Conservation (phyloP, 2,329 filamentous ascomycete species). For the Phialocephala subalpina region DNA sequence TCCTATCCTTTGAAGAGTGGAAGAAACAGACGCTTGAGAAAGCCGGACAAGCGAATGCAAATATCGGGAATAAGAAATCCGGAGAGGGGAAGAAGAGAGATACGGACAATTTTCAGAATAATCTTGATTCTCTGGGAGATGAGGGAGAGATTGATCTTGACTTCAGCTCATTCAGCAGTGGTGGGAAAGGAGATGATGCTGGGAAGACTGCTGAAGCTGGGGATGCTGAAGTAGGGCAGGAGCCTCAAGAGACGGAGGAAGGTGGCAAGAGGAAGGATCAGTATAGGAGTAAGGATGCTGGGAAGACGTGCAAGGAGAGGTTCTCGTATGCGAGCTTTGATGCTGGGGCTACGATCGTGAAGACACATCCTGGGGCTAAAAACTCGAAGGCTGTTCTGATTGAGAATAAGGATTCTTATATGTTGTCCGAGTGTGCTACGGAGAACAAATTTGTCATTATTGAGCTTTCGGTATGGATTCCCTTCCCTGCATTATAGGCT, state of each 20-base stretch:
- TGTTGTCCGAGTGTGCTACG: conserved; percentile 89
- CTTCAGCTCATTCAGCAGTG: conserved; percentile 68
- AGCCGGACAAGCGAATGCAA: conserved; percentile 79
- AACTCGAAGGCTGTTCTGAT: conserved; percentile 88
- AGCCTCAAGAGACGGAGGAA: conserved; percentile 40
- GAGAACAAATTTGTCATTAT: conserved; percentile 94
- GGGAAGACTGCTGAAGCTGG: conserved; percentile 30
- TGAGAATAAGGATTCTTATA: conserved; percentile 98
- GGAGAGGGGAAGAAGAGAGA: conserved; percentile 57
- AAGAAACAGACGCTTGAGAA: conserved; percentile 91
- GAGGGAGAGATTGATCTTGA: conserved; percentile 86
- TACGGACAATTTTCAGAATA: conserved; percentile 67
- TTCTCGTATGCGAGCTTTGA: conserved; percentile 99
- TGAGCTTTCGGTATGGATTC: conserved; percentile 83
- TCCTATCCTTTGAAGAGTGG: conserved; percentile 98
- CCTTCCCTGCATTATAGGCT: conserved; percentile 39
- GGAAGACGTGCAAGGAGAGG: conserved; percentile 95
- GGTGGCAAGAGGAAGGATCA: conserved; percentile 40
- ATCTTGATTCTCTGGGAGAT: conserved; percentile 82
- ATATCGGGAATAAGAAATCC: conserved; percentile 63
- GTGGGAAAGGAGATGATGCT: conserved; percentile 30
- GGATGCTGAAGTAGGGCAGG: conserved; percentile 15
- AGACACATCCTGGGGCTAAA: conserved; percentile 86
- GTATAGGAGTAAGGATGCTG: conserved; percentile 86
- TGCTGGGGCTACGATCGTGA: conserved; percentile 90